Conservation (phyloP, 768 basidiomycete genomes). For the Kwoniella botswanensis region DNA sequence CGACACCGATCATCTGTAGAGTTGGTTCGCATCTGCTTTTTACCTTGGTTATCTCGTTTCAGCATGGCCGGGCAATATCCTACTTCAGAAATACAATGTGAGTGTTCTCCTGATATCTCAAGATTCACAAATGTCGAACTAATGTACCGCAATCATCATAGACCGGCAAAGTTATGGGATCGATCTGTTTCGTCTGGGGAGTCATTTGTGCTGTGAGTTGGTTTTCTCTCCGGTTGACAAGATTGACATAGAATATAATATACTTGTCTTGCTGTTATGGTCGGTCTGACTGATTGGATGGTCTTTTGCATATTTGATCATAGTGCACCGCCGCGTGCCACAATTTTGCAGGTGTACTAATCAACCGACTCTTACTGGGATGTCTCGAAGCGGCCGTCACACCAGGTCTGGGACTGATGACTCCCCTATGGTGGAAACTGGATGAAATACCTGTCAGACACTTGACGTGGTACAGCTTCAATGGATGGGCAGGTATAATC, state of each 20-base stretch:
- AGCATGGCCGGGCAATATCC: conserved; percentile 1
- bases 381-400: conserved; percentile 52
- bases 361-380: conserved; percentile 53
- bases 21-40: conserved; percentile 18
- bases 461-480: conserved; percentile 51
- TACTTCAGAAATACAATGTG: conserved; percentile 14
- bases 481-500: conserved; percentile 47
- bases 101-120: neutral
- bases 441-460: conserved; percentile 54
- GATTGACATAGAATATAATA: too few species aligned
- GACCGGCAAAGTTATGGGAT: conserved; percentile 36
- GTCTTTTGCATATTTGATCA: too few species aligned
- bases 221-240: too few species aligned
- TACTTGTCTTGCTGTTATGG: too few species aligned
- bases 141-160: neutral
- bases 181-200: conserved; percentile 57
- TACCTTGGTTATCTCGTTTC: conserved; percentile 21
- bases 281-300: too few species aligned
- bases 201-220: conserved; percentile 36
- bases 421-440: conserved; percentile 55
- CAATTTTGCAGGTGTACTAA: conserved; percentile 50
- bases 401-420: conserved; percentile 58
- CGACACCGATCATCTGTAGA: neutral
- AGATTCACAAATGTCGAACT: too few species aligned
- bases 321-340: conserved; percentile 51